These are phyloP conservation scores for Ustilago sp. DNA, from an alignment of 1,284 basidiomycete species.

Conservation along the genomic window DNA sequence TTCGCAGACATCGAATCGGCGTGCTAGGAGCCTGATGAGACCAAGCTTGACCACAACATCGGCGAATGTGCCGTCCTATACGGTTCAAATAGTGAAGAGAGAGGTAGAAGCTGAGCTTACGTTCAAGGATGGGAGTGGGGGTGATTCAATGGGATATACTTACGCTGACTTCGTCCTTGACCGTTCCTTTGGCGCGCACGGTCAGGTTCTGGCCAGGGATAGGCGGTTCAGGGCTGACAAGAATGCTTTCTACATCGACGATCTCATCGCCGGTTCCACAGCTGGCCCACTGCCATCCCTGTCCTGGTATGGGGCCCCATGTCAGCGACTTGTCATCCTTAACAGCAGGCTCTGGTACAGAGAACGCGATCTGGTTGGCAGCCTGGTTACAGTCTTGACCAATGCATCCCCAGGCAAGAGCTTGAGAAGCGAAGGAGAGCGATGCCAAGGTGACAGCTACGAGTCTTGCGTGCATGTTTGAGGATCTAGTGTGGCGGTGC, in stretches of 20 bases:
- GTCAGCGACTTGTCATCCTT: conserved; percentile 5
- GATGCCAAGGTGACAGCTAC: conserved; percentile 36
- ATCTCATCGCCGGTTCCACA: conserved; percentile 57
- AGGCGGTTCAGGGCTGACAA: conserved; percentile 66
- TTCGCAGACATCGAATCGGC: conserved; percentile 65
- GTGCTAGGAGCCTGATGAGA: conserved; percentile 58
- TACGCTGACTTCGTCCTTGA: conserved; percentile 56
- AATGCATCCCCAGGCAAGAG: conserved; percentile 46
- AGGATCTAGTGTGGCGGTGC: not conserved
- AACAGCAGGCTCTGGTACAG: conserved; percentile 20
- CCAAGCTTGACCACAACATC: conserved; percentile 67
- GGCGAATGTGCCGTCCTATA: conserved; percentile 59
- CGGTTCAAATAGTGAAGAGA: not conserved
- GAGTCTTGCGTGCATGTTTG: conserved; percentile 26
- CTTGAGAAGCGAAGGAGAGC: conserved; percentile 37
- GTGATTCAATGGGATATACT: conserved; percentile 20
- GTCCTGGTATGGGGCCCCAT: conserved; percentile 22
- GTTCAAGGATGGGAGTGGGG: not conserved
- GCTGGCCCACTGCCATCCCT: conserved; percentile 62
- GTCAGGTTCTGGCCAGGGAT: conserved; percentile 65
- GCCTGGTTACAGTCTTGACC: conserved; percentile 41
- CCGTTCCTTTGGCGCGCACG: conserved; percentile 57
- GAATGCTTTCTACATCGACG: conserved; percentile 57
- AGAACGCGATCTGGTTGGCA: conserved; percentile 47
- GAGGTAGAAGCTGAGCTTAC: not conserved